Base-by-base conservation (phyloP, 169 alveolate genomes). In the Cytauxzoon felis region DNA sequence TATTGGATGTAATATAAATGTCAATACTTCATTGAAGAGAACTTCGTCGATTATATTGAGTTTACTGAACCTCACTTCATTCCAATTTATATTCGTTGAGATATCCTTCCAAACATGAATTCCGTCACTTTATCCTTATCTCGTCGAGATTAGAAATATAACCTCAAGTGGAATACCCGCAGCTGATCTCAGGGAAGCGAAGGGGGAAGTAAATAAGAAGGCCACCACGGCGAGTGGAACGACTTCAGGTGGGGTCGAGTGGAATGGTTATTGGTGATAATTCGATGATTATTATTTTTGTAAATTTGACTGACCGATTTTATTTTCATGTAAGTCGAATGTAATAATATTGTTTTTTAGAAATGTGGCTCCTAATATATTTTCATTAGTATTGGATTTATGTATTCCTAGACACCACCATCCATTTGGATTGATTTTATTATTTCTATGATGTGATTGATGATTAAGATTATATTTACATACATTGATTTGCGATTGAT, bases 401-500 rank as follows among this genome's bases (percentile, higher is more conserved):
- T 81, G 90, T 33, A 86, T 41, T 1, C 92, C 92, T 33, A 81
- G 58, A 53, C 92, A 86, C 92, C 92, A 86, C 80, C 85, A 86
- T 13, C 30, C 29, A 53, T 65, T 57, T 43, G 33, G 33, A n/a
- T 9, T 34, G 61, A 8, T 43, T 57, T 34, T n/a, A 8, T 11
- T 11, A 32, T 11, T 7, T 61, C 38, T 53, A n/a, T 41, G 43
- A 33, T 9, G 11, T 33, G 13, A 11, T 53, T 38, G 13, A 38
- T 13, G 13, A 13, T 38, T 13, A 38, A 38, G 13, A 38, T 8
- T 33, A 32, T 53, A 19, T 53, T 7, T 5, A 21, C 82, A 18
- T 42, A 73, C 84, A 38, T 63, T 16, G 48, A n/a, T 4, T 58
- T n/a, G 32, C 78, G 16, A 16, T 57, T 52, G 6, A 73, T 63